Evolutionary conservation across 257 asterid species (phyloP).

Genomic region (Plantago elongata): DNA sequence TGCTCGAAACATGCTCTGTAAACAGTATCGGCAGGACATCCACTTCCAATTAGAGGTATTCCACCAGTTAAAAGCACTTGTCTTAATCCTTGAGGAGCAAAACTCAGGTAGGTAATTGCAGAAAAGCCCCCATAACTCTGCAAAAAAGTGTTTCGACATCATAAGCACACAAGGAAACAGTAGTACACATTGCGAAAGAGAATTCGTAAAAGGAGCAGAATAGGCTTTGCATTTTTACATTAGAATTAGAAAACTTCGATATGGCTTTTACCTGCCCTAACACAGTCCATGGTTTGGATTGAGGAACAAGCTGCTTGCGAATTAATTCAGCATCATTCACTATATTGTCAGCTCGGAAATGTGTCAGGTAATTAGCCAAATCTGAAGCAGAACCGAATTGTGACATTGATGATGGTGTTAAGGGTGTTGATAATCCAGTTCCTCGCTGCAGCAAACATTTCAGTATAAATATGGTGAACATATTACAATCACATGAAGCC

Average conservation of each 20-base stretch:
- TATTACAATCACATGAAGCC: not conserved
- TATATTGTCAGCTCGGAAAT: slow-evolving; percentile 91
- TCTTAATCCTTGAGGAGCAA: slow-evolving; percentile 88
- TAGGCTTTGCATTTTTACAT: not conserved
- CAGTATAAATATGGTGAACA: slow-evolving; percentile 21
- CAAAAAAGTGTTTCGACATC: slow-evolving; percentile 21
- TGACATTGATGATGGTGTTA: slow-evolving; percentile 75
- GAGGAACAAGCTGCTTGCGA: slow-evolving; percentile 72
- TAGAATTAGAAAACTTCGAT: not conserved
- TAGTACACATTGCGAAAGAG: slow-evolving; percentile 5
- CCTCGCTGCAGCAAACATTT: slow-evolving; percentile 70
- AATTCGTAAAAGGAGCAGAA: too few species aligned
- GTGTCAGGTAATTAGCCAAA: slow-evolving; percentile 62
- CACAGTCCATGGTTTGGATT: slow-evolving; percentile 79
- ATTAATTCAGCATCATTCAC: slow-evolving; percentile 87
- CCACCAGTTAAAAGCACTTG: slow-evolving; percentile 97
- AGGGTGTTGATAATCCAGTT: slow-evolving; percentile 89
- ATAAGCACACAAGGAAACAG: slow-evolving; percentile 8
- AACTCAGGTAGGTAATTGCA: slow-evolving; percentile 88
- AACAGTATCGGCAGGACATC: slow-evolving; percentile 81
- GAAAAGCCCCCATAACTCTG: slow-evolving; percentile 99
- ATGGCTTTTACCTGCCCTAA: slow-evolving; percentile 67
- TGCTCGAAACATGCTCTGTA: slow-evolving; percentile 79
- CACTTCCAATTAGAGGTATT: slow-evolving; percentile 72
- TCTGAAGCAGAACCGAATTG: slow-evolving; percentile 62